These are phyloP conservation scores for Umbelopsis sp. DNA, from an alignment of 192 early-diverging fungal genomes.

Conservation along the genomic window DNA sequence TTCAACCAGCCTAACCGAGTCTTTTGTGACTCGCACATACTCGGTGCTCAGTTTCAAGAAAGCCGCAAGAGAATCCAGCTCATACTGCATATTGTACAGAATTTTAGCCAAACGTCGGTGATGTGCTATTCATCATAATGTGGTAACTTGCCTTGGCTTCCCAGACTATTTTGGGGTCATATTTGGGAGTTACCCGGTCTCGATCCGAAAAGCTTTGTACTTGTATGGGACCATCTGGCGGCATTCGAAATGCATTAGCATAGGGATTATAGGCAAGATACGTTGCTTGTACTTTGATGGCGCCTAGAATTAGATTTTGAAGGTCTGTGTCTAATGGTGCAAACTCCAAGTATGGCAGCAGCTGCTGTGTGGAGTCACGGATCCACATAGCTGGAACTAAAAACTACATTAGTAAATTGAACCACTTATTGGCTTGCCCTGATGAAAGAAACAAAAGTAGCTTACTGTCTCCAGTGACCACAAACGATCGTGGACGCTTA, in stretches of 20 bases:
- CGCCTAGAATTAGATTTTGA: constrained; percentile 52
- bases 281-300: constrained; percentile 58
- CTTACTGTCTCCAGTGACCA: constrained; percentile 74
- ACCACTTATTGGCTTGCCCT: constrained; percentile 11
- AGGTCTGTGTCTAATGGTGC: constrained; percentile 39
- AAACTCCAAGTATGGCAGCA: constrained; percentile 58
- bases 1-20: constrained; percentile 41
- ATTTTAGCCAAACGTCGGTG: not conserved
- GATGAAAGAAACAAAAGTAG: not conserved
- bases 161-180: constrained; percentile 45
- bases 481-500: constrained; percentile 54
- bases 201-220: constrained; percentile 23
- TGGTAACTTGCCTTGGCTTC: constrained; percentile 56
- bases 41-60: constrained; percentile 59
- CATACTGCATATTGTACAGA: constrained; percentile 48
- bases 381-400: constrained; percentile 73
- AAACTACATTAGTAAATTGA: constrained; percentile 7
- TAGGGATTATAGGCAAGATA: constrained; percentile 47
- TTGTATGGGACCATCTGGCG: constrained; percentile 46
- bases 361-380: constrained; percentile 72
- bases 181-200: constrained; percentile 49
- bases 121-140: too few species aligned
- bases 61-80: constrained; percentile 67
- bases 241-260: constrained; percentile 70
- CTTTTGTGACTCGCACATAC: constrained; percentile 53